Percentiles rank a stretch among this genome's conserved stretches.
phyloP scores from a whole-genome alignment of 2,329 filamentous ascomycete genomes.

The Talaromyces piceae region DNA sequence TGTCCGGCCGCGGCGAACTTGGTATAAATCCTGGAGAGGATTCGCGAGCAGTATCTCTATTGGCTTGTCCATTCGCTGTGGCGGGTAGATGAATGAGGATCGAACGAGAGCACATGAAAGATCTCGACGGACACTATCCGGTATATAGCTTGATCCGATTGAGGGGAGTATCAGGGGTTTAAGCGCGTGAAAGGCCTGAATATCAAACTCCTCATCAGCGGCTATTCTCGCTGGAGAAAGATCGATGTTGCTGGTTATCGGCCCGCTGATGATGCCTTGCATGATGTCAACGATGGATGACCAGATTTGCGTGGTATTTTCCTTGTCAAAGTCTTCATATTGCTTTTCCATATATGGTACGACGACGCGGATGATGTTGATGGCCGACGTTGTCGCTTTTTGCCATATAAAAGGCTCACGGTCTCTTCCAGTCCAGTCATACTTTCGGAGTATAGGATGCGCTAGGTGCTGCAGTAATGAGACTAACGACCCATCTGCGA shows the following conservation, averaged over 20 bases:
- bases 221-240: conserved; percentile 42
- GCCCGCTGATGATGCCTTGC: conserved; percentile 62
- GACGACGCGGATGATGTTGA: conserved; percentile 61
- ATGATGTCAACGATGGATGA: conserved; percentile 56
- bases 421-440: conserved; percentile 64
- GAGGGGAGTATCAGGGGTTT: conserved; percentile 62
- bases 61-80: conserved; percentile 56
- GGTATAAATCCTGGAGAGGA: conserved; percentile 57
- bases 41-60: conserved; percentile 35
- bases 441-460: conserved; percentile 69
- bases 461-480: conserved; percentile 60
- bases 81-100: conserved; percentile 70
- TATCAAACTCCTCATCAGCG: conserved; percentile 74
- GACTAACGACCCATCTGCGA: conserved; percentile 59
- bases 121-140: conserved; percentile 57
- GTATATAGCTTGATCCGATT: conserved; percentile 59
- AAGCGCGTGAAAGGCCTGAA: conserved; percentile 62
- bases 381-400: conserved; percentile 62
- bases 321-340: conserved; percentile 20
- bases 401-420: conserved; percentile 70
- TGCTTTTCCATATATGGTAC: conserved; percentile 52
- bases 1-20: conserved; percentile 63
- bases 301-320: conserved; percentile 59
- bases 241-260: conserved; percentile 44
- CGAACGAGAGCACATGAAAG: conserved; percentile 73